Base-by-base conservation (phyloP, 805 yeast species). In the Candida chauliodis region DNA sequence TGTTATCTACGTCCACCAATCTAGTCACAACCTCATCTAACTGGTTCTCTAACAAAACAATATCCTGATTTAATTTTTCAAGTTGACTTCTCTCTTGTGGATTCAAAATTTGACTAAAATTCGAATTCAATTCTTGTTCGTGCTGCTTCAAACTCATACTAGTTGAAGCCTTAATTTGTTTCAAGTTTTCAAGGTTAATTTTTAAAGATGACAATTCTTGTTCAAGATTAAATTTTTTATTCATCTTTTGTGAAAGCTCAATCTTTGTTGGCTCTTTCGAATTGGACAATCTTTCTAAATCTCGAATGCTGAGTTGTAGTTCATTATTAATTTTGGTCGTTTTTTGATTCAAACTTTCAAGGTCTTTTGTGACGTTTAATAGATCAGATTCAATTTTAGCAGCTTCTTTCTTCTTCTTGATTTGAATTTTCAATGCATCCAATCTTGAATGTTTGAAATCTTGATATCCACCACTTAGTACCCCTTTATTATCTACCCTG, bases 381-480 rank as follows among this genome's bases (percentile, higher is more conserved):
- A 81, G 54, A 14, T 69, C 65, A 5, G 49, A 54, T 23, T 66
- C 68, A 5, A 69, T 41, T 14, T 47, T 44, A n/a, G 33, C 54
- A 13, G 73, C 62, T 30, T 78, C 79, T 2, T 58, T 55, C 29
- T 66, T 73, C 54, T 83, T 78, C 38, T 63, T 70, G 10, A 75
- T 69, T 45, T 84, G 72, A 10, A 63, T 55, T 38, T 78, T 78
- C 50, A 87, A 67, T 2, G 82, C 75, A 48, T 88, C 95, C 34
- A 90, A 59, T 49, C 95, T 72, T 0, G 88, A 81, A 37, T 65
- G 52, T 42, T 75, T 76, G 48, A 71, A 75, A 49, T 86, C 93
- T 48, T 85, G 75, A 51, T 75, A 87, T 34, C 98, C 98, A 59
- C 98, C 98, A 17, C 87, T 79, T 31, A 93, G 58, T 2, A 84